A percentile compares a stretch with the other conserved stretches of the same genome.
These are phyloP conservation scores for Fusarium haematococcum DNA, from an alignment of 2,329 filamentous ascomycete genomes.

Conservation along the genomic window DNA sequence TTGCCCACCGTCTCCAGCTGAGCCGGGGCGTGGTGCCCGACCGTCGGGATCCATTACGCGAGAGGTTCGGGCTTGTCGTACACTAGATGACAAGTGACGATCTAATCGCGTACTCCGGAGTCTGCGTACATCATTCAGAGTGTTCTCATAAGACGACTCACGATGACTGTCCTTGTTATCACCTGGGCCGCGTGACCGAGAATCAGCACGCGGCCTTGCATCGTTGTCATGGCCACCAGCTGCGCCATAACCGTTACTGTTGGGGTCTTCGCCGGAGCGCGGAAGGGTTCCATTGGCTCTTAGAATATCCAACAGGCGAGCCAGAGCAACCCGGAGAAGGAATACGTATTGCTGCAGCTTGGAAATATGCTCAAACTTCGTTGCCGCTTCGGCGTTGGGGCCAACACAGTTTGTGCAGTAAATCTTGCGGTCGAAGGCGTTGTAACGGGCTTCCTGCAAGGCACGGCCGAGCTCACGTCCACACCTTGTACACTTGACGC, in stretches of 20 bases:
- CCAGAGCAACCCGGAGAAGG: conserved; percentile 89
- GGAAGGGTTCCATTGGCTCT: conserved; percentile 85
- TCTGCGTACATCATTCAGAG: conserved; percentile 92
- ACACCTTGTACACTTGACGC: conserved; percentile 80
- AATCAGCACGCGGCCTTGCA: conserved; percentile 57
- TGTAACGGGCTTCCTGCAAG: conserved; percentile 78
- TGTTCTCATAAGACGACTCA: conserved; percentile 90
- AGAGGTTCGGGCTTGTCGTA: conserved; percentile 89
- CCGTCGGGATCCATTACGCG: conserved; percentile 80
- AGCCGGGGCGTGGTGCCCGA: conserved; percentile 78
- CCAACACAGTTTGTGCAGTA: conserved; percentile 77
- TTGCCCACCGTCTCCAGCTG: conserved; percentile 69
- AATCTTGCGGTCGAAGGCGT: conserved; percentile 73
- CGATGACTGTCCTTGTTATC: conserved; percentile 66
- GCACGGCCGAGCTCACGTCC: conserved; percentile 74
- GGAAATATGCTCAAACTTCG: conserved; percentile 78
- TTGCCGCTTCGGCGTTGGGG: conserved; percentile 63
- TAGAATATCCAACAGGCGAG: conserved; percentile 87
- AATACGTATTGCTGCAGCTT: conserved; percentile 96
- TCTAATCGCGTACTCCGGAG: conserved; percentile 94
- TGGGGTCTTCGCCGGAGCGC: conserved; percentile 77
- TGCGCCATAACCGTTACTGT: conserved; percentile 48
- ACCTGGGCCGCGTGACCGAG: conserved; percentile 30
- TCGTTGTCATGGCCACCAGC: conserved; percentile 64
- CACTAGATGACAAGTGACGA: conserved; percentile 92